Conservation (phyloP, 441 rosid species). For the Eutrema salsugineum region DNA sequence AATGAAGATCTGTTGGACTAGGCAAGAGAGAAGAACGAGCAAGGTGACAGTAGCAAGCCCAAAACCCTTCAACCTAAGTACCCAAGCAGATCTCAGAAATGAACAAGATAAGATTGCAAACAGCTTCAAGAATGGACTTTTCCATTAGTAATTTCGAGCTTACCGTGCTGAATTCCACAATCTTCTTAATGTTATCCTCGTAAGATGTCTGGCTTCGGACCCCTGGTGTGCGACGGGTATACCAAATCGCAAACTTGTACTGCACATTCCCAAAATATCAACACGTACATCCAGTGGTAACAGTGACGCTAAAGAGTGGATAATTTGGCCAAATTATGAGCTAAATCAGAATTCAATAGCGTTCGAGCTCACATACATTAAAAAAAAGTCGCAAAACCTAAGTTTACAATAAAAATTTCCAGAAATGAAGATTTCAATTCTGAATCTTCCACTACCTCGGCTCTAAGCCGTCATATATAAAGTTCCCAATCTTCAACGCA, state of each 20-base stretch:
- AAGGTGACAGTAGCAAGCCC: conserved; percentile 93
- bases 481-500: neutral
- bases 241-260: conserved; percentile 91
- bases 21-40: conserved; percentile 91
- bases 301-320: neutral
- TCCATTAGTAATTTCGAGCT: conserved; percentile 25
- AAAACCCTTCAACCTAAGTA: conserved; percentile 85
- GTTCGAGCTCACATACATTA: neutral
- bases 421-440: neutral
- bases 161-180: conserved; percentile 87
- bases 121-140: neutral
- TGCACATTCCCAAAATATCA: conserved; percentile 29
- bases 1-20: conserved; percentile 92
- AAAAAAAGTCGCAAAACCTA: neutral
- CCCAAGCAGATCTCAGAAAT: conserved; percentile 13
- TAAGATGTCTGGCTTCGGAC: conserved; percentile 83
- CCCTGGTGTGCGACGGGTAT: conserved; percentile 91
- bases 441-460: conserved; percentile 10
- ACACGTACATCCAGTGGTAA: neutral
- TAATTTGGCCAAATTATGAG: neutral
- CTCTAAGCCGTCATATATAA: neutral
- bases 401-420: neutral
- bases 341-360: conserved; percentile 1
- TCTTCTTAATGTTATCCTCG: conserved; percentile 93
- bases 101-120: conserved; percentile 5